phyloP scores from a whole-genome alignment of 2,329 filamentous ascomycete genomes.

The Cryphonectria japonica region DNA sequence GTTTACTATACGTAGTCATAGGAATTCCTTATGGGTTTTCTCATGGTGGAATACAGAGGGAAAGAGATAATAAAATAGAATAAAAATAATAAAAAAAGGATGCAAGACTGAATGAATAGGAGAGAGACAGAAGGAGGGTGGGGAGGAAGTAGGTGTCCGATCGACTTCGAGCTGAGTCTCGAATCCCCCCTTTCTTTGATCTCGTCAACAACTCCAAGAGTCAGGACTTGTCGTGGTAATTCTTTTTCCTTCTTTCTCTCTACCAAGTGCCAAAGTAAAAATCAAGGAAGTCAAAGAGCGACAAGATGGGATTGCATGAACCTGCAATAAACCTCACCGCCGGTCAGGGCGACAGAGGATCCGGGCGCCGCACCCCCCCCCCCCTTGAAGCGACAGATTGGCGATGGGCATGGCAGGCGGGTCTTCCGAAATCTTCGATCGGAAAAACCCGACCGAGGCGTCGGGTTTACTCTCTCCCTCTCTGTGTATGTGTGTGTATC shows the following conservation, averaged over 20 bases:
- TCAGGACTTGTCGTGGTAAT: too few species aligned
- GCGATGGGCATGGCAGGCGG: neutral
- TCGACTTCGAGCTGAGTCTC: too few species aligned
- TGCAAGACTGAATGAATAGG: neutral
- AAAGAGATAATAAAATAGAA: too few species aligned
- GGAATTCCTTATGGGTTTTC: too few species aligned
- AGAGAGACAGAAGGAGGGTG: too few species aligned
- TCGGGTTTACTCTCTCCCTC: neutral
- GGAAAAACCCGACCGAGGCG: constrained; percentile 5
- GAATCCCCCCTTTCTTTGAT: too few species aligned
- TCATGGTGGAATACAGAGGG: neutral
- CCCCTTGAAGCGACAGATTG: neutral
- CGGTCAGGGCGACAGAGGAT: neutral
- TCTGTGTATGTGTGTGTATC: neutral
- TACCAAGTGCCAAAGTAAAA: neutral
- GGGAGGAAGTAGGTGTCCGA: too few species aligned
- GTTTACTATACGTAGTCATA: too few species aligned
- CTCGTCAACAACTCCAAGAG: too few species aligned
- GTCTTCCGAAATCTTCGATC: neutral
- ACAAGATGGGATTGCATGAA: neutral
- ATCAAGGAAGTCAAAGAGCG: neutral
- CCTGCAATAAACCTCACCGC: neutral
- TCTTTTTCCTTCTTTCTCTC: neutral
- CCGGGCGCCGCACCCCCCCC: too few species aligned
- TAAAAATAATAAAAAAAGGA: neutral